Percentiles rank a stretch among this genome's conserved stretches.
Evolutionary conservation across 768 basidiomycete species (phyloP).

Genomic region (Rhizopogon rudus): DNA sequence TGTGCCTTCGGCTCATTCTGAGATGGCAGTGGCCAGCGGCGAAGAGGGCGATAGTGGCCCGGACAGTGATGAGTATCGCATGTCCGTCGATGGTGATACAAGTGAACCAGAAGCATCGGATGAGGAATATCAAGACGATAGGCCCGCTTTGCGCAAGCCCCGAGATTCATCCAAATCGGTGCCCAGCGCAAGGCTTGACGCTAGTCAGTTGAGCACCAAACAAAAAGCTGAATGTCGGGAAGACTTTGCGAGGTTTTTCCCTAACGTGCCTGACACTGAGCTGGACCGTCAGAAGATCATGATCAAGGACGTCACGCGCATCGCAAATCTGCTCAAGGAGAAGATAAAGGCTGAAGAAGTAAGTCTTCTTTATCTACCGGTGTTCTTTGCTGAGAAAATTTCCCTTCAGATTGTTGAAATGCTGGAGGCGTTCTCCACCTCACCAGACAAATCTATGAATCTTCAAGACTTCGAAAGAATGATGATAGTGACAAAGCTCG

Average conservation of each 20-base stretch:
- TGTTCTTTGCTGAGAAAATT: conserved; percentile 2
- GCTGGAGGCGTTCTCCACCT: conserved; percentile 70
- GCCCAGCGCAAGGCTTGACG: not conserved
- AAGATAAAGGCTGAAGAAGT: conserved; percentile 76
- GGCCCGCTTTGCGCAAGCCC: conserved; percentile 3
- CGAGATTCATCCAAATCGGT: not conserved
- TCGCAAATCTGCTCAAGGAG: conserved; percentile 61
- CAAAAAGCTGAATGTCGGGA: conserved; percentile 51
- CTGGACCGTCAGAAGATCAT: conserved; percentile 51
- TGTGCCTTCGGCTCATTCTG: conserved; percentile 7
- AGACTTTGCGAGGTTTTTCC: conserved; percentile 74
- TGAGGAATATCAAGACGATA: conserved; percentile 26
- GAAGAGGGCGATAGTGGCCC: conserved; percentile 21
- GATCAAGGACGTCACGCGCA: conserved; percentile 61
- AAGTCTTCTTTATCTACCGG: conserved; percentile 9
- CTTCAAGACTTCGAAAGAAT: conserved; percentile 70
- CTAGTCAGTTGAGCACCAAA: conserved; percentile 38
- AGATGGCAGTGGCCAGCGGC: conserved; percentile 7
- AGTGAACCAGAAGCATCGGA: conserved; percentile 21
- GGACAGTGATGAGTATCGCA: conserved; percentile 24
- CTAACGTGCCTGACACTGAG: conserved; percentile 40
- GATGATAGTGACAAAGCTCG: conserved; percentile 59
- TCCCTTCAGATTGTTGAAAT: conserved; percentile 67
- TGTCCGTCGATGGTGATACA: conserved; percentile 17
- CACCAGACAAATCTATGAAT: conserved; percentile 61